phyloP scores from a whole-genome alignment of 1,284 basidiomycete genomes.

The Fistulinella staudtii region DNA sequence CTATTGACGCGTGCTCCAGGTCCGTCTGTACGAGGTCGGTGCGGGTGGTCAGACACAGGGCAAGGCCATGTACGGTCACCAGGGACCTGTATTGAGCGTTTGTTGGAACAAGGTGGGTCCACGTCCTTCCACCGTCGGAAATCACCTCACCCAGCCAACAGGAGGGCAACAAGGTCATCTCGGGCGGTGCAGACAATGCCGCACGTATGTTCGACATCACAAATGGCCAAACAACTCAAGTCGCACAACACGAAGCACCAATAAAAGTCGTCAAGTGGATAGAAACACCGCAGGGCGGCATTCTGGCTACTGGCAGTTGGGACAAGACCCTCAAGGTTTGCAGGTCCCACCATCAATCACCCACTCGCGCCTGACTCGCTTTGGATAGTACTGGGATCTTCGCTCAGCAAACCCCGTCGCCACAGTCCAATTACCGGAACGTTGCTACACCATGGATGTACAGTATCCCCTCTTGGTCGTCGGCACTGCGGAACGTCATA shows the following conservation, averaged over 20 bases:
- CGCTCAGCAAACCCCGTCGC: conserved; percentile 71
- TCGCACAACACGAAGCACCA: conserved; percentile 79
- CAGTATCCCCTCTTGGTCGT: conserved; percentile 87
- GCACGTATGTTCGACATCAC: conserved; percentile 74
- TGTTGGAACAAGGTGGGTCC: conserved; percentile 67
- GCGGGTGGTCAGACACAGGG: conserved; percentile 56
- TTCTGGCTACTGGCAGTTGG: conserved; percentile 86
- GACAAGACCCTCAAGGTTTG: conserved; percentile 80
- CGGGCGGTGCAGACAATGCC: conserved; percentile 78
- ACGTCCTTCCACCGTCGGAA: neutral
- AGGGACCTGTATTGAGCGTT: conserved; percentile 75
- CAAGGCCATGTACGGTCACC: conserved; percentile 77
- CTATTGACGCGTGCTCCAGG: conserved; percentile 32
- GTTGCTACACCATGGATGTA: conserved; percentile 87
- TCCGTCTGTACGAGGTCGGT: conserved; percentile 55
- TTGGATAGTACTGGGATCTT: conserved; percentile 84
- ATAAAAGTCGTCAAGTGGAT: conserved; percentile 74
- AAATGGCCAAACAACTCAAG: conserved; percentile 63
- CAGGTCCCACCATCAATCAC: conserved; percentile 2
- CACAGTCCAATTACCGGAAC: conserved; percentile 79
- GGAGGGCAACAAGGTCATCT: conserved; percentile 78
- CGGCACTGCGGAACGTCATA: conserved; percentile 90
- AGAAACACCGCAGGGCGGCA: conserved; percentile 59
- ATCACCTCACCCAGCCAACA: conserved; percentile 20
- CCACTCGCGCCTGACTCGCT: neutral